These are phyloP conservation scores for Colletotrichum acutatum DNA, from an alignment of 2,329 filamentous ascomycete species.

Conservation along the genomic window DNA sequence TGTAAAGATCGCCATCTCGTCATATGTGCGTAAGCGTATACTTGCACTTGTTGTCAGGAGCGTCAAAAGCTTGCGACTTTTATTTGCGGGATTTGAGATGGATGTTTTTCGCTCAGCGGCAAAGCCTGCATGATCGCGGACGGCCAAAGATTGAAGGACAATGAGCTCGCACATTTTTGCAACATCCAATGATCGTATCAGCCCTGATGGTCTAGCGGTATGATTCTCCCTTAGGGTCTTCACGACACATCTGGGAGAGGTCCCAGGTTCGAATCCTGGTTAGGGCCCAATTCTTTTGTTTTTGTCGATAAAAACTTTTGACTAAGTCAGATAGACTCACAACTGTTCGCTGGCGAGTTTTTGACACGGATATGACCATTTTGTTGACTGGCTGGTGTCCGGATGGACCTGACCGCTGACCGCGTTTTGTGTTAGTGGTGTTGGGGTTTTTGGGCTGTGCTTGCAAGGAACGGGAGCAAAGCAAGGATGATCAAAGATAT, in stretches of 20 bases:
- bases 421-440: no score
- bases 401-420: no score
- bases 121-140: no score
- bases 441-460: no score
- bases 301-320: background rate
- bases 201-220: conserved; percentile 36
- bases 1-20: background rate
- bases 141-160: rapidly evolving
- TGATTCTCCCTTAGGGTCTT: conserved; percentile 35
- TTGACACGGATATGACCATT: background rate
- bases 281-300: conserved; percentile 23
- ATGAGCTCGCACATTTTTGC: rapidly evolving
- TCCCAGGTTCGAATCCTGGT: conserved; percentile 35
- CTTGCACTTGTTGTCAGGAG: background rate
- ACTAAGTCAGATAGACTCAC: background rate
- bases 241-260: conserved; percentile 15
- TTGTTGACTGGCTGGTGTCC: background rate
- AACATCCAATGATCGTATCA: background rate
- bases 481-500: no score
- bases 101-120: background rate
- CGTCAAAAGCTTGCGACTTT: background rate
- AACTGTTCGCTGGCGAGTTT: background rate
- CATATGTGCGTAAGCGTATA: background rate
- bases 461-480: no score
- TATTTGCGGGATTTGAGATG: background rate